phyloP scores from a whole-genome alignment of 106 monocot species.

The Dendrobium chrysotoxum region DNA sequence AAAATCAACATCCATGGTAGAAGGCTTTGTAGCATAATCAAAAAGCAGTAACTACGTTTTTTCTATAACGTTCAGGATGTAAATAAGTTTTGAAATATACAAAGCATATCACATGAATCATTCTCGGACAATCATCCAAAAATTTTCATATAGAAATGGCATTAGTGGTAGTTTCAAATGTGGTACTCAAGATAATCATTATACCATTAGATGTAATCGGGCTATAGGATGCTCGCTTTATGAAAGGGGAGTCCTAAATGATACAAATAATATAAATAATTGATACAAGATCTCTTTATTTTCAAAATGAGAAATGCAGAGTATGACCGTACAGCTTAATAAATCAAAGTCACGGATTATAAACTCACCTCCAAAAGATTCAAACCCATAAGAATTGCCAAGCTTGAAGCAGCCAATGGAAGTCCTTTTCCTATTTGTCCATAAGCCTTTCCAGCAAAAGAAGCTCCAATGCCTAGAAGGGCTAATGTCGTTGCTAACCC shows the following conservation, averaged over 20 bases:
- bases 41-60: no score
- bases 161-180: no score
- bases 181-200: no score
- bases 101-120: no score
- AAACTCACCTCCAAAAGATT: conserved; percentile 84
- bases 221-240: no score
- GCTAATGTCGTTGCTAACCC: conserved; percentile 97
- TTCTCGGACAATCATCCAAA: no score
- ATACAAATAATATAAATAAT: not conserved
- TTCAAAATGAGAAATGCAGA: not conserved
- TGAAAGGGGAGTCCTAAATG: not conserved
- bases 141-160: no score
- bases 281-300: not conserved
- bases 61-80: no score
- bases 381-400: conserved; percentile 86
- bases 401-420: conserved; percentile 80
- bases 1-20: no score
- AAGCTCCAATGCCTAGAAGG: conserved; percentile 82
- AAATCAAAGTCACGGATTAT: not conserved
- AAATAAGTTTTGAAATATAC: no score
- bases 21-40: no score
- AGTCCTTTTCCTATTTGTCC: conserved; percentile 95
- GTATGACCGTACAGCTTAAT: not conserved
- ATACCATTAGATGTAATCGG: no score
- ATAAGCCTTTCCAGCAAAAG: conserved; percentile 99